These are phyloP conservation scores for Rhodotorula sp. DNA, from an alignment of 1,284 basidiomycete species.

Conservation along the genomic window DNA sequence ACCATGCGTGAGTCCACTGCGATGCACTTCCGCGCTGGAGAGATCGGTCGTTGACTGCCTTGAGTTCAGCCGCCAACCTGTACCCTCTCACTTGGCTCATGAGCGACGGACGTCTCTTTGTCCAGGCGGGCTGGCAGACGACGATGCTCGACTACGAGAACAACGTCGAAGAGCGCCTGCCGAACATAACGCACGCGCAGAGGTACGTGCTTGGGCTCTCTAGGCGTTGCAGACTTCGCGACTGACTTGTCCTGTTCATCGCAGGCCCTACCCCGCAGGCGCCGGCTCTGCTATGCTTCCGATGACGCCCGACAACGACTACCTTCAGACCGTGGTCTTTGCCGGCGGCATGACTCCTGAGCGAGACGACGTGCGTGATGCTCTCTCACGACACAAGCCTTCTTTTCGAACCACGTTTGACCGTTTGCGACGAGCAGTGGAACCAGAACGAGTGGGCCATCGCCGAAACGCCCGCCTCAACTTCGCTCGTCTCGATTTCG, in stretches of 20 bases:
- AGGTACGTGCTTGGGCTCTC: constrained; percentile 58
- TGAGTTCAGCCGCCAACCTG: constrained; percentile 62
- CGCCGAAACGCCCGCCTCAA: constrained; percentile 10
- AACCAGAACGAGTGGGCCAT: constrained; percentile 11
- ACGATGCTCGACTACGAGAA: constrained; percentile 65
- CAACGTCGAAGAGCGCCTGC: constrained; percentile 57
- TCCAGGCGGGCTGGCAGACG: constrained; percentile 27
- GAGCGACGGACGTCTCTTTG: constrained; percentile 69
- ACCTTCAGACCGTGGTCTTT: constrained; percentile 77
- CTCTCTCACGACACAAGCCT: background rate
- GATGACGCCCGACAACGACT: constrained; percentile 74
- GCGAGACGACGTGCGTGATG: constrained; percentile 11
- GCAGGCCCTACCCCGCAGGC: constrained; percentile 72
- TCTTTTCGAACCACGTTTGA: background rate
- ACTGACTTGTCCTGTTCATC: background rate
- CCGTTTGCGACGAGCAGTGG: background rate
- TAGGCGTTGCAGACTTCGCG: no score
- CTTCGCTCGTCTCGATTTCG: constrained; percentile 28
- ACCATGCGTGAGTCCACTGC: constrained; percentile 10
- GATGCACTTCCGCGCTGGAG: background rate
- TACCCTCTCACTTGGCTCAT: constrained; percentile 83
- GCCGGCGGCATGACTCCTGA: constrained; percentile 20
- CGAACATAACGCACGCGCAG: constrained; percentile 59
- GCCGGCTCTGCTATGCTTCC: constrained; percentile 86
- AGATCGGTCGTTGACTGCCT: background rate